Conservation (phyloP, 768 basidiomycete species). For the Tylopilus cervinicoccineus region DNA sequence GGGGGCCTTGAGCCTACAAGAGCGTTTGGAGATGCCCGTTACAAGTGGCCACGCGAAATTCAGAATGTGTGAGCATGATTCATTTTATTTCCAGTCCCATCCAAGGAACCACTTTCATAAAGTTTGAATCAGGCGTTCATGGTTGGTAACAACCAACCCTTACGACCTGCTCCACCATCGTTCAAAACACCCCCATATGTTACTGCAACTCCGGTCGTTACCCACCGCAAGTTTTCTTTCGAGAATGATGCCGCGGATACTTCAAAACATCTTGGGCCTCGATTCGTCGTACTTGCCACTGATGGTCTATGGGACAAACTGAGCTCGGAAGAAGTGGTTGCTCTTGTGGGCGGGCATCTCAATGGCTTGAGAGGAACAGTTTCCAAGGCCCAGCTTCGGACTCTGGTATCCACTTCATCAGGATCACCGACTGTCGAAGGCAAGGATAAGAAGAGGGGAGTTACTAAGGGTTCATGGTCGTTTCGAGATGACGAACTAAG, state of each 20-base stretch:
- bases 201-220: slow-evolving; percentile 77
- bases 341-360: slow-evolving; percentile 80
- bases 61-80: slow-evolving; percentile 58
- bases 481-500: slow-evolving; percentile 78
- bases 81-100: not conserved
- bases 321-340: slow-evolving; percentile 81
- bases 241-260: slow-evolving; percentile 24
- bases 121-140: slow-evolving; percentile 67
- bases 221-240: slow-evolving; percentile 66
- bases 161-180: slow-evolving; percentile 55
- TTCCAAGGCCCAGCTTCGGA: slow-evolving; percentile 52
- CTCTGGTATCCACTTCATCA: slow-evolving; percentile 49
- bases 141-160: slow-evolving; percentile 52
- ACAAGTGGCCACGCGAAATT: slow-evolving; percentile 77
- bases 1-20: slow-evolving; percentile 85
- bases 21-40: slow-evolving; percentile 86
- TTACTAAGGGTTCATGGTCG: slow-evolving; percentile 55
- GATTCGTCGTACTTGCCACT: slow-evolving; percentile 87
- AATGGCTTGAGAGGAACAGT: slow-evolving; percentile 64
- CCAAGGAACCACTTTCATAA: slow-evolving; percentile 1
- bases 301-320: slow-evolving; percentile 78
- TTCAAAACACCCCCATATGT: slow-evolving; percentile 94
- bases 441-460: slow-evolving; percentile 43
- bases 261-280: slow-evolving; percentile 31
- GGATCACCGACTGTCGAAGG: slow-evolving; percentile 60